A percentile compares a stretch with the other conserved stretches of the same genome.
phyloP scores from a whole-genome alignment of 2,329 filamentous ascomycete species.

The Ophiocordyceps camponoti-floridani region DNA sequence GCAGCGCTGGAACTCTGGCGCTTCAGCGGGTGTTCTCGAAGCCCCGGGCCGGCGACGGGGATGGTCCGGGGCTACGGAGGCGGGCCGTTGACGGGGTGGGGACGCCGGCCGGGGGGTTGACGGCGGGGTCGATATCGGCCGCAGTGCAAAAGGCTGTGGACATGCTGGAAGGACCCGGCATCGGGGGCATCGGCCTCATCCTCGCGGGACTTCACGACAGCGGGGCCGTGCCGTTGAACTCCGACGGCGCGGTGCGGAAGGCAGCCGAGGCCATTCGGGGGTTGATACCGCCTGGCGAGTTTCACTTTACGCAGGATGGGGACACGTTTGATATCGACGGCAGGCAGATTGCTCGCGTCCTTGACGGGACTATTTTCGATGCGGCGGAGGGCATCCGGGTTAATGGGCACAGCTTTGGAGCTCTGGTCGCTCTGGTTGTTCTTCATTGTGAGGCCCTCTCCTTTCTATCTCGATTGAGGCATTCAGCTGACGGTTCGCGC shows the following conservation, averaged over 20 bases:
- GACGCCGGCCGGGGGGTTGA: constrained; percentile 3
- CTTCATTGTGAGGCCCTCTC: constrained; percentile 1
- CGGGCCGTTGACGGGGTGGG: background rate
- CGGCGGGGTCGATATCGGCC: constrained; percentile 11
- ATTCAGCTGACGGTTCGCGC: background rate
- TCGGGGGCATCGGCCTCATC: constrained; percentile 13
- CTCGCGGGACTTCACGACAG: constrained; percentile 8
- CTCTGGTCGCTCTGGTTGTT: constrained; percentile 1
- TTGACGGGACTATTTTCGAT: constrained; percentile 5
- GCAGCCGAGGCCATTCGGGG: background rate
- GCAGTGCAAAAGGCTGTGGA: constrained; percentile 12
- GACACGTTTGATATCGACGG: constrained; percentile 12
- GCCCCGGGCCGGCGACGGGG: background rate
- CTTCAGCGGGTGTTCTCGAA: constrained; percentile 10
- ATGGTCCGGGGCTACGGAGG: background rate
- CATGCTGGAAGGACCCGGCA: constrained; percentile 13
- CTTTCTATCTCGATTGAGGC: background rate
- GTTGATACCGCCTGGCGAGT: constrained; percentile 5
- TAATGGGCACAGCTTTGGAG: constrained; percentile 1
- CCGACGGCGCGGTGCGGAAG: constrained; percentile 2
- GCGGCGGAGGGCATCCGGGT: background rate
- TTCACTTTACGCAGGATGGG: constrained; percentile 9
- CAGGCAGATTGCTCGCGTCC: constrained; percentile 4
- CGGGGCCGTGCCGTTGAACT: constrained; percentile 5
- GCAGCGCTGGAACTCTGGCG: constrained; percentile 14